Base-by-base conservation (phyloP, 1,284 basidiomycete species). In the Apiotrichum gracile region DNA sequence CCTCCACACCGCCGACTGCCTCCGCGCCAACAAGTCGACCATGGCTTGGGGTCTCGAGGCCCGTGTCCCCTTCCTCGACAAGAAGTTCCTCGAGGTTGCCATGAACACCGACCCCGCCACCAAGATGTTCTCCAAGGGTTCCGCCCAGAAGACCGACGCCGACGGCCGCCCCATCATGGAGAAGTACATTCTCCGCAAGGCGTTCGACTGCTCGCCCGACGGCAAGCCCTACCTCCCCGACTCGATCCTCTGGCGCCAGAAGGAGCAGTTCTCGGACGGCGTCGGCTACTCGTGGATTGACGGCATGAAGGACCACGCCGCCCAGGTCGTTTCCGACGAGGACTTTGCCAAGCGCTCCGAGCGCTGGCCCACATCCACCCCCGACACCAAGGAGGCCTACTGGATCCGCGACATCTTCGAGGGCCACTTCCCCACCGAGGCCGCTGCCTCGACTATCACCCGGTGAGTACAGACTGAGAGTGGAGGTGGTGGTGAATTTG, bases 1-100 rank as follows among this genome's bases (percentile, higher is more conserved):
- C 81, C 80, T 99, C 50, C 94, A 98, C 77, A 97, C 94, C 2
- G 82, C 96, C 37, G 96, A 99, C 74, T 99, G 96, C 76, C 81
- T 99, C 58, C 85, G 96, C 57, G 96, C 96, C 58, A 99, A 99
- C 85, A 91, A 88, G 72, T 93, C 91, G 43, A 98, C 96, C 9
- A 98, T 99, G 96, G 96, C 96, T 1, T 99, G 96, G 94, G 96
- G 96, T 61, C 83, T 99, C 49, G 96, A 99, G 77, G 93, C 94
- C 5, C 90, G 96, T 53, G 96, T 99, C 2, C 96, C 96, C 16
- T 99, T 99, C 85, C 83, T 99, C 51, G 96, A 99, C 81, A 97
- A 93, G 78, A 78, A 83, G 31, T 98, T 99, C 83, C 81, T 99
- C 51, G 91, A 97, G 53, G 87, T 89, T 29, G 81, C 91, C 5